Percentiles rank a stretch among this genome's conserved stretches.
Evolutionary conservation across 768 basidiomycete genomes (phyloP).

Genomic region (Naematelia encephala): DNA sequence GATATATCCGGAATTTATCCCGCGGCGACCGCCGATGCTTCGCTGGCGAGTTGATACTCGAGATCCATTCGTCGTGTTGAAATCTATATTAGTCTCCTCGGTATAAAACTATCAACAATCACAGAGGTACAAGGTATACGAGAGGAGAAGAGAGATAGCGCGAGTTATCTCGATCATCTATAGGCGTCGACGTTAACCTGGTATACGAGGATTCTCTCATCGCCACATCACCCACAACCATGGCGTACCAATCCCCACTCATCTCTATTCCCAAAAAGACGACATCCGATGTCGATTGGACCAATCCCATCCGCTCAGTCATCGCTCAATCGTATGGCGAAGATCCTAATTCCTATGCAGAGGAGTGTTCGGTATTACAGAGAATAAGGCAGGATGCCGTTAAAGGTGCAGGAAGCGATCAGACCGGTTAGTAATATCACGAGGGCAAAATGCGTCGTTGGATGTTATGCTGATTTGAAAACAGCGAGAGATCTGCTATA

Average conservation of each 20-base stretch:
- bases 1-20: neutral
- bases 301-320: conserved; percentile 73
- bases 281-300: conserved; percentile 98
- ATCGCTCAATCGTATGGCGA: conserved; percentile 93
- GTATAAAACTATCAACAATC: too few species aligned
- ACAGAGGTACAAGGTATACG: neutral
- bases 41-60: neutral
- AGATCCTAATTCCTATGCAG: conserved; percentile 78
- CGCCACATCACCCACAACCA: conserved; percentile 4
- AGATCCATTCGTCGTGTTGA: neutral
- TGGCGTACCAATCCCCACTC: conserved; percentile 59
- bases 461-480: conserved; percentile 1
- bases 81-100: too few species aligned
- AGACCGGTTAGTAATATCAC: conserved; percentile 64
- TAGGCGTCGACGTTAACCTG: too few species aligned
- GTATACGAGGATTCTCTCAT: too few species aligned
- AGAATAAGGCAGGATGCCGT: conserved; percentile 94
- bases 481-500: conserved; percentile 86
- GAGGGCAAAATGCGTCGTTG: neutral
- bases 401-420: conserved; percentile 89
- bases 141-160: neutral
- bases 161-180: too few species aligned
- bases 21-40: neutral
- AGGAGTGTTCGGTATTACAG: conserved; percentile 80
- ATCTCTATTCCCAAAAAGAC: conserved; percentile 88